Evolutionary conservation across 2,329 filamentous ascomycete species (phyloP), one percentile per base, ranked within the genome.

Genomic region (Stemphylium vesicarium): DNA sequence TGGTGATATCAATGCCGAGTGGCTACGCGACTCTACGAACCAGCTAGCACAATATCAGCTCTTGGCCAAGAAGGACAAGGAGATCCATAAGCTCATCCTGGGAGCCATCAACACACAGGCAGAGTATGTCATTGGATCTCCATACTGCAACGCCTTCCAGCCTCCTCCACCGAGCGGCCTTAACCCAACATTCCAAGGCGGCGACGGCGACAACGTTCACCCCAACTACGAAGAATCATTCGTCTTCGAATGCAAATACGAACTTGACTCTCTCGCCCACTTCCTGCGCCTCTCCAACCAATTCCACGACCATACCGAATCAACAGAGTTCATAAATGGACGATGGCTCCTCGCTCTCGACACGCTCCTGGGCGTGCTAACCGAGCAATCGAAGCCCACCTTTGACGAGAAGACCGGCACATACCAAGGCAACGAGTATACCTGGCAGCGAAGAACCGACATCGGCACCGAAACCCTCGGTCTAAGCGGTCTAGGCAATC

Each of bases 241-340:
- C 43, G 95, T 99, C 3, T 99, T 97, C 63, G 95, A 99, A 77
- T 99, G 95, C 85, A 99, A 99, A 78, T 99, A 98, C 77, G 95
- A 99, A 79, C 86, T 99, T 18, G 95, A 99, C 77, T 97, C 93
- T 8, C 82, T 99, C 0, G 95, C 93, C 0, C 89, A 96, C 71
- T 99, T 99, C 74, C 83, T 99, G 5, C 87, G 90, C 0, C 79
- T 99, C 2, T 85, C 84, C 15, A 97, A 96, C 68, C 88, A 96
- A 65, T 98, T 96, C 77, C 84, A 95, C 77, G 85, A 89, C 35
- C 84, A 91, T 69, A 96, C 92, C 0, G 83, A 83, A 2, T 94
- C 91, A 0, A 89, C 83, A 0, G 88, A 89, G 1, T 97, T 96
- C 71, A 72, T 98, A 33, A 93, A 85, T 3, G 75, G 82, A 5